phyloP scores from a whole-genome alignment of 2,329 filamentous ascomycete species.

The Pezicula radicicola region DNA sequence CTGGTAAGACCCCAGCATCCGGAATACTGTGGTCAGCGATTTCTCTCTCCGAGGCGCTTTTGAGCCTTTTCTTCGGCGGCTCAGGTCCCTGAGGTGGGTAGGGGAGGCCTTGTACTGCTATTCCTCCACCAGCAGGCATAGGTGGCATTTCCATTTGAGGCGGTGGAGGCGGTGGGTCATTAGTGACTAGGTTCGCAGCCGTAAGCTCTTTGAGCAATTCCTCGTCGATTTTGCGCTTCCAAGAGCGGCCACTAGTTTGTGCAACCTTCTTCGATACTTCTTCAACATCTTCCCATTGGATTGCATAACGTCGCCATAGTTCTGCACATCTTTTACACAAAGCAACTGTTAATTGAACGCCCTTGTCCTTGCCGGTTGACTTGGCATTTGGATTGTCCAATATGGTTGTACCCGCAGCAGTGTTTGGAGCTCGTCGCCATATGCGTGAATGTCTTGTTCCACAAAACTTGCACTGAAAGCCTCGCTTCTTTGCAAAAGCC shows the following conservation, averaged over 20 bases:
- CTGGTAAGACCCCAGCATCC: slow-evolving; percentile 19
- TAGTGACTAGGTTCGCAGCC: slow-evolving; percentile 60
- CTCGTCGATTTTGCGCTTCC: slow-evolving; percentile 88
- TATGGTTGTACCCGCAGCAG: slow-evolving; percentile 67
- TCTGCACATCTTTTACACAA: slow-evolving; percentile 88
- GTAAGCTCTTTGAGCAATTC: slow-evolving; percentile 76
- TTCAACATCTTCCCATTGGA: slow-evolving; percentile 93
- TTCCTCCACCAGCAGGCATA: slow-evolving; percentile 16
- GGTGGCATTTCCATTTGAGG: slow-evolving; percentile 6
- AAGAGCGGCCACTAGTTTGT: slow-evolving; percentile 74
- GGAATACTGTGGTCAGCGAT: slow-evolving; percentile 43
- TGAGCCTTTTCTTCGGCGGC: slow-evolving; percentile 64
- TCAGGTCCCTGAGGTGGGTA: slow-evolving; percentile 36
- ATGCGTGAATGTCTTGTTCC: slow-evolving; percentile 74
- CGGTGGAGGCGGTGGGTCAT: slow-evolving; percentile 27
- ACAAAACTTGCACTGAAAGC: slow-evolving; percentile 95
- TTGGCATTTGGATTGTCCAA: slow-evolving; percentile 62
- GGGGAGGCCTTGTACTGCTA: slow-evolving; percentile 17
- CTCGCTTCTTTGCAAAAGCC: slow-evolving; percentile 69
- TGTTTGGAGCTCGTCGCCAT: slow-evolving; percentile 86
- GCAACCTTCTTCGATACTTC: slow-evolving; percentile 86
- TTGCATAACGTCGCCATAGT: slow-evolving; percentile 92
- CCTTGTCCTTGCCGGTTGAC: slow-evolving; percentile 69
- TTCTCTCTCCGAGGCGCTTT: slow-evolving; percentile 49
- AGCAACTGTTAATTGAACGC: slow-evolving; percentile 70